A percentile compares a stretch with the other conserved stretches of the same genome.
Evolutionary conservation across 495 filamentous ascomycete genomes (phyloP).

Genomic region (Talaromyces wortmannii): DNA sequence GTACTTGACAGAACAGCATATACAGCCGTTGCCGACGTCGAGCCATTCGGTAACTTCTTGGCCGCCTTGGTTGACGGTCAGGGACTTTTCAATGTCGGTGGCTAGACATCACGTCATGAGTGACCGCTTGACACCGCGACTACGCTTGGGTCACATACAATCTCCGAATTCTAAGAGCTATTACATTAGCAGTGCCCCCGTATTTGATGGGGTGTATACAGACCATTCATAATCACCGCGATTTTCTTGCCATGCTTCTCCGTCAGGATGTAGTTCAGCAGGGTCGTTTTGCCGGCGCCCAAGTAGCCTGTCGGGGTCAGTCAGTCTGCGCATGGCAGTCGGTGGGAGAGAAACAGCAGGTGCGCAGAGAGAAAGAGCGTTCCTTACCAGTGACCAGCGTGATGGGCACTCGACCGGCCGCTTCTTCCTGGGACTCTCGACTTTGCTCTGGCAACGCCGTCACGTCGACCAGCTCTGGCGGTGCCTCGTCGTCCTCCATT

Average conservation of each 20-base stretch:
- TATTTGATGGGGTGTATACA: conserved; percentile 11
- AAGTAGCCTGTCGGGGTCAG: conserved; percentile 63
- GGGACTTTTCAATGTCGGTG: conserved; percentile 86
- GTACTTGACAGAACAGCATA: conserved; percentile 97
- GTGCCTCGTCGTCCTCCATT: conserved; percentile 63
- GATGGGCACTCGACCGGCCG: conserved; percentile 66
- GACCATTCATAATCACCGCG: conserved; percentile 94
- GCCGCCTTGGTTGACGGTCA: conserved; percentile 80
- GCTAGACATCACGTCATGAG: conserved; percentile 37
- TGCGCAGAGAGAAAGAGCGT: neutral
- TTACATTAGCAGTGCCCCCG: conserved; percentile 3
- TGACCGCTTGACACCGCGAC: neutral
- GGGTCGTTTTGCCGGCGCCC: conserved; percentile 90
- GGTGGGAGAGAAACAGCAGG: conserved; percentile 9
- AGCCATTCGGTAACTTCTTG: conserved; percentile 92
- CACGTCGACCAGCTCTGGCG: conserved; percentile 64
- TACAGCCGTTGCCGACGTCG: conserved; percentile 92
- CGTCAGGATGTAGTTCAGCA: conserved; percentile 91
- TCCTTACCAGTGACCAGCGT: conserved; percentile 81
- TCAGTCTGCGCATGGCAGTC: neutral
- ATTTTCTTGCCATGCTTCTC: conserved; percentile 95
- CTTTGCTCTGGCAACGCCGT: conserved; percentile 20
- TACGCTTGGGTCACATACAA: conserved; percentile 47
- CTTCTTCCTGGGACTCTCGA: conserved; percentile 5
- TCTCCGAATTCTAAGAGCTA: conserved; percentile 77